phyloP scores from a whole-genome alignment of 2,329 filamentous ascomycete species.

The Aquanectria penicillioides region DNA sequence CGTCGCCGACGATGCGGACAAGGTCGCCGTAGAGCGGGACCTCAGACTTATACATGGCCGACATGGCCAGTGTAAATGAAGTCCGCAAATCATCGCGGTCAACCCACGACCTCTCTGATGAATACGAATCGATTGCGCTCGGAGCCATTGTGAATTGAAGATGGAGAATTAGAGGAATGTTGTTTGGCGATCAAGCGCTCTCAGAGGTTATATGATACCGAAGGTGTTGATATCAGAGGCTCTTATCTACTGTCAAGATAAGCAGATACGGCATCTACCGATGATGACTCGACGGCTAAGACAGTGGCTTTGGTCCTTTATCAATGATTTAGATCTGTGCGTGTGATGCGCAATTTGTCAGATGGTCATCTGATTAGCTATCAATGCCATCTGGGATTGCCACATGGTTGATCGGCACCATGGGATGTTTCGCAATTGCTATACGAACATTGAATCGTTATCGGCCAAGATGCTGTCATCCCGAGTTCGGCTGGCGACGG shows the following conservation, averaged over 20 bases:
- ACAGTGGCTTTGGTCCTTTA: constrained; percentile 1
- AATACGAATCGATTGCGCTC: constrained; percentile 3
- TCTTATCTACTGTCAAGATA: constrained; percentile 21
- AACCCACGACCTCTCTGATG: constrained; percentile 5
- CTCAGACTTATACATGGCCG: constrained; percentile 37
- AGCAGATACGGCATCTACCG: constrained; percentile 23
- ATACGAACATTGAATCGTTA: neutral
- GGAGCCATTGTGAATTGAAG: constrained; percentile 16
- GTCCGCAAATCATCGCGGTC: constrained; percentile 36
- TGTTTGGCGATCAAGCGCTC: too few relatives aligned
- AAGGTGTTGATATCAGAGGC: neutral
- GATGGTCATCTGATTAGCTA: neutral
- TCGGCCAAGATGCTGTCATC: too few relatives aligned
- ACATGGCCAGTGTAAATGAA: constrained; percentile 32
- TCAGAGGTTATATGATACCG: neutral
- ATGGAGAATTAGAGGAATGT: neutral
- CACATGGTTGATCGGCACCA: neutral
- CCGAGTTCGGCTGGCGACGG: too few relatives aligned
- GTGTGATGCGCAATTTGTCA: neutral
- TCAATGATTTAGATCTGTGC: neutral
- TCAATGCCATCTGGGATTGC: neutral
- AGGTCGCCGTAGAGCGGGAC: constrained; percentile 36
- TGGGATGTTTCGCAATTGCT: neutral
- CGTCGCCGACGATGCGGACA: constrained; percentile 28
- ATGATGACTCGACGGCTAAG: neutral